Percentiles rank a stretch among this genome's conserved stretches.
Conservation (phyloP, 2,329 filamentous ascomycete genomes). For the Moelleriella libera region DNA sequence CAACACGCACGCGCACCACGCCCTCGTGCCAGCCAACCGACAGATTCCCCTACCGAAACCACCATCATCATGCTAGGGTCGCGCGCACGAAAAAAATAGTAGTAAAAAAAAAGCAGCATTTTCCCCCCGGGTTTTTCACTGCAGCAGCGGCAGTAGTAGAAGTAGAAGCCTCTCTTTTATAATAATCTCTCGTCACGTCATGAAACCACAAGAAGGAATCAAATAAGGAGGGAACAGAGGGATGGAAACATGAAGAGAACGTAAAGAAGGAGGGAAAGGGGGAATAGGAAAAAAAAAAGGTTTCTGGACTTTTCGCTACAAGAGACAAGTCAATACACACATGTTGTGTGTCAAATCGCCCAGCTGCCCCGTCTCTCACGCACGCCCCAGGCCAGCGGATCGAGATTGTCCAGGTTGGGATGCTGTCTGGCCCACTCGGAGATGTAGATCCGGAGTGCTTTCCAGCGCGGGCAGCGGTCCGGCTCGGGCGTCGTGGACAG, state of each 20-base stretch:
- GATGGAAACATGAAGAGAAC: background rate
- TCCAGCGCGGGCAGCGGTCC: conserved; percentile 59
- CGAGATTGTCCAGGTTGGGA: conserved; percentile 51
- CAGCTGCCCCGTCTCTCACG: conserved; percentile 55
- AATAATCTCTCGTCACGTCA: too few species aligned
- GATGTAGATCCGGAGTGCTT: conserved; percentile 70
- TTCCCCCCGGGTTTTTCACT: too few species aligned
- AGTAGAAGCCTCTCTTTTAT: too few species aligned
- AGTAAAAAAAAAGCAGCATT: too few species aligned
- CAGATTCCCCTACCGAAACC: too few species aligned
- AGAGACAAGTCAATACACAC: background rate
- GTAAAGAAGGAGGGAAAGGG: background rate
- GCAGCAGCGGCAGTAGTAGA: too few species aligned
- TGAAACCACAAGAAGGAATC: too few species aligned
- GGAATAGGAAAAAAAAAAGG: background rate
- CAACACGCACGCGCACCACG: too few species aligned
- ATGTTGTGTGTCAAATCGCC: conserved; percentile 37
- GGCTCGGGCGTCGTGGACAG: conserved; percentile 26
- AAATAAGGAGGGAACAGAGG: background rate
- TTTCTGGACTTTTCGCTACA: background rate
- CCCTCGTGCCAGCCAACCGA: too few species aligned
- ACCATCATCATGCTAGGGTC: too few species aligned
- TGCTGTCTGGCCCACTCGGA: conserved; percentile 83
- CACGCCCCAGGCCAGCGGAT: conserved; percentile 53
- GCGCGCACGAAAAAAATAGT: too few species aligned